A percentile compares a stretch with the other conserved stretches of the same genome.
Evolutionary conservation across 108 stramenopile genomes (phyloP).

Genomic region (Pelagomonas calceolata): DNA sequence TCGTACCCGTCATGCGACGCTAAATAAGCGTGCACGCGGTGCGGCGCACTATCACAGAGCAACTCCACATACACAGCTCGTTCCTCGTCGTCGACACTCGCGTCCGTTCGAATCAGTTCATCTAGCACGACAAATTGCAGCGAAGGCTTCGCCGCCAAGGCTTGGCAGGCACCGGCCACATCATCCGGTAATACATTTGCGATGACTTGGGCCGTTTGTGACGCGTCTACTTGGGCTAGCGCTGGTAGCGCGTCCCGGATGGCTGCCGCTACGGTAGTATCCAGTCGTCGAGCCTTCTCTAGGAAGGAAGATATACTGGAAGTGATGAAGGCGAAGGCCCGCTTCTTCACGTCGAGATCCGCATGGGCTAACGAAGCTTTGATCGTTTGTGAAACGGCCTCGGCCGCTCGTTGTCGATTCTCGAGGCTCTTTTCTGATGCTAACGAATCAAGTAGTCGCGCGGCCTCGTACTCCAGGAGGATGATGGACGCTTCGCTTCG

Average conservation of each 20-base stretch:
- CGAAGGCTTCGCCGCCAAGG: conserved; percentile 12
- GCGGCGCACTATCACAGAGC: conserved; percentile 19
- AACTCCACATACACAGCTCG: conserved; percentile 20
- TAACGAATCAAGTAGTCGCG: too few species aligned
- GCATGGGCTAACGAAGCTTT: too few species aligned
- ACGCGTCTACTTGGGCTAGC: conserved; percentile 47
- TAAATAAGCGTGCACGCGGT: conserved; percentile 60
- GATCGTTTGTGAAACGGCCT: too few species aligned
- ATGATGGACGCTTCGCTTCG: too few species aligned
- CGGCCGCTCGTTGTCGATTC: too few species aligned
- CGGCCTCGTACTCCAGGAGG: too few species aligned
- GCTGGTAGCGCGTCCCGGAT: conserved; percentile 41
- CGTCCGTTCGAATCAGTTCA: conserved; percentile 1
- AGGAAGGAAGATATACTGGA: too few species aligned
- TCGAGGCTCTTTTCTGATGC: too few species aligned
- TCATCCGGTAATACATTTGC: conserved; percentile 65
- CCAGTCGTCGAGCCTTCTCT: too few species aligned
- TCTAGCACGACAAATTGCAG: conserved; percentile 26
- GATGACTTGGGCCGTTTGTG: conserved; percentile 46
- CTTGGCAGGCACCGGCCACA: conserved; percentile 25
- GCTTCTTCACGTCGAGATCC: too few species aligned
- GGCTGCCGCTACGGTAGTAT: too few species aligned
- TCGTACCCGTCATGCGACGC: conserved; percentile 55
- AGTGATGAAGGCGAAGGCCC: too few species aligned
- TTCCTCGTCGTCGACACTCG: conserved; percentile 14